Evolutionary conservation across 2,329 filamentous ascomycete species (phyloP).

Genomic region (Diaporthe sp.): DNA sequence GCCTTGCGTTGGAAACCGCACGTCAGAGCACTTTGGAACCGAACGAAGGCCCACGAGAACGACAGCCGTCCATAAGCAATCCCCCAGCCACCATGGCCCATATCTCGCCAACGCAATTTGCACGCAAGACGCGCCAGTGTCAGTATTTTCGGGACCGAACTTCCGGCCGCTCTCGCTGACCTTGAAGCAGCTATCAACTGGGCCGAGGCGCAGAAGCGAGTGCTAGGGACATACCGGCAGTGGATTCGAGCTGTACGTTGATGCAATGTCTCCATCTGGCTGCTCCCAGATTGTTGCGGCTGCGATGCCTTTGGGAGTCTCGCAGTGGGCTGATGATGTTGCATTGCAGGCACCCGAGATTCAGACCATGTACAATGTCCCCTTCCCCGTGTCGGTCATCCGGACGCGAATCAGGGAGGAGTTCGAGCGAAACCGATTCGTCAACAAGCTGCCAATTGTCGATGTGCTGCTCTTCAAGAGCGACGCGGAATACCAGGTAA

Average conservation of each 20-base stretch:
- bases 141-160: constrained; percentile 52
- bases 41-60: constrained; percentile 48
- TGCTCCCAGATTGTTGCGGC: not conserved
- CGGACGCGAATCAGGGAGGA: constrained; percentile 96
- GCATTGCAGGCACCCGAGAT: constrained; percentile 87
- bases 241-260: constrained; percentile 94
- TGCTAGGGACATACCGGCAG: constrained; percentile 90
- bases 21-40: constrained; percentile 37
- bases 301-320: not conserved
- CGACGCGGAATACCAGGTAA: constrained; percentile 93
- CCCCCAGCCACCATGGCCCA: constrained; percentile 73
- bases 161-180: constrained; percentile 52
- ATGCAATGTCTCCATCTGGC: constrained; percentile 20
- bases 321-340: constrained; percentile 31
- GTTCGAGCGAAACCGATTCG: constrained; percentile 95
- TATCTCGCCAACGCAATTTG: constrained; percentile 94
- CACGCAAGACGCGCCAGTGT: constrained; percentile 84
- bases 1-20: constrained; percentile 7
- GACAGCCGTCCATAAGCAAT: constrained; percentile 51
- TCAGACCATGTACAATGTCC: constrained; percentile 96
- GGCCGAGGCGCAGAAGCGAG: constrained; percentile 88
- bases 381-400: constrained; percentile 87
- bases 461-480: constrained; percentile 93
- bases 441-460: constrained; percentile 88
- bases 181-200: constrained; percentile 81